A percentile compares a stretch with the other conserved stretches of the same genome.
Conservation (phyloP, 2,329 filamentous ascomycete genomes). For the Didymosphaeria variabile region DNA sequence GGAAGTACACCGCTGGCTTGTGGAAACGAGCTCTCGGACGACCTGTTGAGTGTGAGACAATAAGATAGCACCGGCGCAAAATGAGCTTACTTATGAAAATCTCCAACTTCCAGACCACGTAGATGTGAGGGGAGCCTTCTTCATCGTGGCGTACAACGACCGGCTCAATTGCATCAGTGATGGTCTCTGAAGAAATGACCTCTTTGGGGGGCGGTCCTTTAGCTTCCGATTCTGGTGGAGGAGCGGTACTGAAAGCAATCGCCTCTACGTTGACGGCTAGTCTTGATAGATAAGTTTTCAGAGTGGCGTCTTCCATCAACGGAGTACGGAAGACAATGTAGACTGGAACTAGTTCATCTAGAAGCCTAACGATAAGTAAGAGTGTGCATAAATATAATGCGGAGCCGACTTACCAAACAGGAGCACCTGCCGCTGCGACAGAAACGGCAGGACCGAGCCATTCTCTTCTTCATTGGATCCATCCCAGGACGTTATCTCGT, state of each 20-base stretch:
- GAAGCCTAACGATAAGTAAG: conserved; percentile 61
- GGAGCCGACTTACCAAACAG: conserved; percentile 71
- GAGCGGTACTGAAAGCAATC: conserved; percentile 64
- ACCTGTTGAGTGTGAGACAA: conserved; percentile 32
- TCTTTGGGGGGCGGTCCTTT: conserved; percentile 57
- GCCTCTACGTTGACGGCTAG: conserved; percentile 74
- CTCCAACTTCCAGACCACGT: conserved; percentile 51
- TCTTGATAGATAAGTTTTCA: conserved; percentile 68
- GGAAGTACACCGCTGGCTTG: conserved; percentile 72
- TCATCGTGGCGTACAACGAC: conserved; percentile 40
- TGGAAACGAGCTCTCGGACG: conserved; percentile 69
- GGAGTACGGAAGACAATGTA: conserved; percentile 74
- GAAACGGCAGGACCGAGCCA: conserved; percentile 62
- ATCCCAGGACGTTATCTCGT: conserved; percentile 55
- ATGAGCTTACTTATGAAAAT: conserved; percentile 45
- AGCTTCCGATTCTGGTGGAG: conserved; percentile 52
- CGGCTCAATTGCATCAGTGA: conserved; percentile 45
- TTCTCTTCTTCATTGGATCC: conserved; percentile 55
- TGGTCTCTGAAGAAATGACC: conserved; percentile 63
- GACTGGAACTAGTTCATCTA: conserved; percentile 78
- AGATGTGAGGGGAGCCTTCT: conserved; percentile 36
- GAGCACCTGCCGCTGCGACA: conserved; percentile 70
- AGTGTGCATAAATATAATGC: conserved; percentile 49
- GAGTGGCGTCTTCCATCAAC: conserved; percentile 63
- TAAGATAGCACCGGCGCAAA: no score